Evolutionary conservation across 768 basidiomycete genomes (phyloP), one percentile per base, ranked within the genome.

Genomic region (Russula brevipes): DNA sequence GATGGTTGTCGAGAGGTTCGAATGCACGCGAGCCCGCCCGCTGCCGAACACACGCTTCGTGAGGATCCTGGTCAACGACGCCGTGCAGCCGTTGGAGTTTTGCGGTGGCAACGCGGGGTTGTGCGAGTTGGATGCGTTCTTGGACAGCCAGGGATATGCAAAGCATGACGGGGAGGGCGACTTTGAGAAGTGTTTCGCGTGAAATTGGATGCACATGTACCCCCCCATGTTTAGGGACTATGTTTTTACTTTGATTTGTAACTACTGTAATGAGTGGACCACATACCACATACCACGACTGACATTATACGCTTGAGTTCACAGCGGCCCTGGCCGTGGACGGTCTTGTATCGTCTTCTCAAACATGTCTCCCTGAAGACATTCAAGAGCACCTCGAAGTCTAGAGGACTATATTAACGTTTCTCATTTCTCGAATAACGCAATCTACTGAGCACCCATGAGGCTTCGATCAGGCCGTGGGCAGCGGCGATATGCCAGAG

Each of bases 61-160:
- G 31, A 77, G 92, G 66, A 78, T 94, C n/a, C 74, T 94, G 24
- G 85, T 94, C 60, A 88, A 92, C 64, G 88, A 93, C 66, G 85
- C 80, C 5, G 69, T 89, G 36, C 85, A 87, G 71, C 80, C 84
- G 0, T 70, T 88, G 41, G 76, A 74, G 53, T 86, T 90, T 69
- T 89, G 87, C 69, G 80, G 77, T 24, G 83, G 77, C 68, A 65
- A 73, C 49, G 70, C 84, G 57, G 84, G 88, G 10, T 50, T 94
- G 63, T 94, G 91, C 69, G 72, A 76, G 59, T 69, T 96, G 55
- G 73, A 79, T 8, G 77, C 75, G 6, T 94, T 94, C 69, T 81
- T 93, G 49, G 74, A 79, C 59, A 89, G 86, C 70, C 91, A 93
- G 73, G 66, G 63, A 10, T 95, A 88, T 70, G 82, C 91, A 1